phyloP scores from a whole-genome alignment of 768 basidiomycete species.

The Leccinum rimulosum region DNA sequence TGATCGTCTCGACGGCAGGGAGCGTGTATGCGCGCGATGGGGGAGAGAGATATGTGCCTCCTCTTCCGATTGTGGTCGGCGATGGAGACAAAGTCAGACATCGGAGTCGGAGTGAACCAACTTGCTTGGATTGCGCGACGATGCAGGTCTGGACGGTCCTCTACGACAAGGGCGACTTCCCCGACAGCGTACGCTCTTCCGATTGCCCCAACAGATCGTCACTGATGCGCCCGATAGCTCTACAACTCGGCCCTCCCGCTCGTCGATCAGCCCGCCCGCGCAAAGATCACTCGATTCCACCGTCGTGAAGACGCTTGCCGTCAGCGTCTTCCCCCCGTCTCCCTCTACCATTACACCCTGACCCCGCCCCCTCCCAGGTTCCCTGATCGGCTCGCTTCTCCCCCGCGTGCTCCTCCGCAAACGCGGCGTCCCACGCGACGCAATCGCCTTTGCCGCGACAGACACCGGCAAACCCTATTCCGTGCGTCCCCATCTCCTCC shows the following conservation, averaged over 20 bases:
- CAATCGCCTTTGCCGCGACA: conserved; percentile 56
- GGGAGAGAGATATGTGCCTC: conserved; percentile 58
- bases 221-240: conserved; percentile 40
- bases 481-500: conserved; percentile 38
- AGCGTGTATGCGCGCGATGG: neutral
- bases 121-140: conserved; percentile 13
- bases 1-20: conserved; percentile 68
- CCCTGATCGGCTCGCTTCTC: conserved; percentile 73
- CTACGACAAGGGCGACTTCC: conserved; percentile 35
- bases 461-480: conserved; percentile 74
- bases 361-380: conserved; percentile 45
- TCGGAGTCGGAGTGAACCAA: conserved; percentile 21
- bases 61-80: conserved; percentile 84
- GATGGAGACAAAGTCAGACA: conserved; percentile 55
- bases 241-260: conserved; percentile 57
- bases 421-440: conserved; percentile 46
- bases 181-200: conserved; percentile 34
- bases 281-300: conserved; percentile 63
- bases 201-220: neutral
- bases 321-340: conserved; percentile 28
- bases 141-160: conserved; percentile 45
- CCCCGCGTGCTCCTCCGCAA: conserved; percentile 61
- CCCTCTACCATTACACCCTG: neutral
- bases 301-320: conserved; percentile 75
- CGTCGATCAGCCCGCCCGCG: conserved; percentile 55